A percentile compares a stretch with the other conserved stretches of the same genome.
These are phyloP conservation scores for Lipomyces japonicus DNA, from an alignment of 805 yeast species.

Conservation along the genomic window DNA sequence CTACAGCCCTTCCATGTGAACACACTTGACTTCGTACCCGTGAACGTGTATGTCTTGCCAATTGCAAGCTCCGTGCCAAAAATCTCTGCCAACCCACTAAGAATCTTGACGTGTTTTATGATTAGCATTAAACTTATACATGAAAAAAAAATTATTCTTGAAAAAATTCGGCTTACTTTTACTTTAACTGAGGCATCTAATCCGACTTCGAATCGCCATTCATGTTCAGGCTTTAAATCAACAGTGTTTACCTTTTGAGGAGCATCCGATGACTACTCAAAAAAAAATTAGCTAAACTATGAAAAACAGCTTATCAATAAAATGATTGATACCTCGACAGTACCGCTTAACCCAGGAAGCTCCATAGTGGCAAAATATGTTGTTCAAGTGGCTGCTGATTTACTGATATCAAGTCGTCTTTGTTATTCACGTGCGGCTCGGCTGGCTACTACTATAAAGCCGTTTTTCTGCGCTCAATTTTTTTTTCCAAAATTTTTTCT, in stretches of 20 bases:
- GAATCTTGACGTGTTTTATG: constrained; percentile 37
- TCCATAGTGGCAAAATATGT: neutral
- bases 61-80: constrained; percentile 89
- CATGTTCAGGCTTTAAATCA: constrained; percentile 42
- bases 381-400: neutral
- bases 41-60: constrained; percentile 58
- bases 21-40: constrained; percentile 53
- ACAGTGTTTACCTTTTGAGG: constrained; percentile 21
- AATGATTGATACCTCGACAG: neutral
- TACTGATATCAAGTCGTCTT: neutral
- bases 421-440: neutral
- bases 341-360: constrained; percentile 2
- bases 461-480: too few relatives aligned
- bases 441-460: too few relatives aligned
- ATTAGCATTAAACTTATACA: neutral
- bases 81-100: constrained; percentile 76
- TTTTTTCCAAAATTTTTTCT: too few relatives aligned
- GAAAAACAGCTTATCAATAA: neutral
- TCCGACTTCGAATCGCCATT: constrained; percentile 75
- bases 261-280: neutral
- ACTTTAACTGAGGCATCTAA: constrained; percentile 49
- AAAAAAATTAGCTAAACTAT: neutral
- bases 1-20: constrained; percentile 64
- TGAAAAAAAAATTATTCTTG: neutral
- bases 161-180: constrained; percentile 37